Evolutionary conservation across 345 rosid genomes (phyloP).

Genomic region (Conringia planisiliqua): DNA sequence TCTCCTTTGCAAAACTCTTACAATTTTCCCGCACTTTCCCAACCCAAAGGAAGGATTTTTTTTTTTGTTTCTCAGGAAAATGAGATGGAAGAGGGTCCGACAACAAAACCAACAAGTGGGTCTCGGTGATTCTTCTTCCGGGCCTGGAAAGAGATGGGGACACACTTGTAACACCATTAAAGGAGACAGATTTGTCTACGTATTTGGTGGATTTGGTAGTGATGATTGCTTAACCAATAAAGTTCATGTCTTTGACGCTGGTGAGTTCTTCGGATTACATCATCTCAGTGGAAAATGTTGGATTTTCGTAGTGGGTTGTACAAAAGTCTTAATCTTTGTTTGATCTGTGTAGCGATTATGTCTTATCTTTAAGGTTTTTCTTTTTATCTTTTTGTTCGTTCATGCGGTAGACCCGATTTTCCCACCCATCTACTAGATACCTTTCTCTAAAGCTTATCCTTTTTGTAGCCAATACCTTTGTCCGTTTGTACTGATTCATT

Average conservation of each 20-base stretch:
- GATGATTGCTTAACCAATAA: constrained; percentile 84
- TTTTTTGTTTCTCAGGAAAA: constrained; percentile 23
- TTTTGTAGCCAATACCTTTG: constrained; percentile 4
- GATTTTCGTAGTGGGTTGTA: constrained; percentile 10
- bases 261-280: constrained; percentile 34
- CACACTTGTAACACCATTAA: constrained; percentile 91
- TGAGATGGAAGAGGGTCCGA: constrained; percentile 76
- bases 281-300: background rate
- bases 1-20: constrained; percentile 7
- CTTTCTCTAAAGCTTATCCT: background rate
- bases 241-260: constrained; percentile 87
- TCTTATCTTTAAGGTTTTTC: background rate
- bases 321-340: constrained; percentile 20
- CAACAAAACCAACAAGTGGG: constrained; percentile 21
- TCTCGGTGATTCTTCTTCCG: constrained; percentile 32
- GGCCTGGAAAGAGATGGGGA: constrained; percentile 97
- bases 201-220: constrained; percentile 84
- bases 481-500: background rate
- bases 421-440: background rate
- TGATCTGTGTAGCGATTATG: background rate
- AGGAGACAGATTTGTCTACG: constrained; percentile 82
- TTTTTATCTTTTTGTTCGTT: background rate
- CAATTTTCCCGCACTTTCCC: constrained; percentile 35
- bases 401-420: constrained; percentile 24
- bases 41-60: constrained; percentile 6